Evolutionary conservation across 2,329 filamentous ascomycete genomes (phyloP), one percentile per base, ranked within the genome.

Genomic region (Botrytis sinoallii): DNA sequence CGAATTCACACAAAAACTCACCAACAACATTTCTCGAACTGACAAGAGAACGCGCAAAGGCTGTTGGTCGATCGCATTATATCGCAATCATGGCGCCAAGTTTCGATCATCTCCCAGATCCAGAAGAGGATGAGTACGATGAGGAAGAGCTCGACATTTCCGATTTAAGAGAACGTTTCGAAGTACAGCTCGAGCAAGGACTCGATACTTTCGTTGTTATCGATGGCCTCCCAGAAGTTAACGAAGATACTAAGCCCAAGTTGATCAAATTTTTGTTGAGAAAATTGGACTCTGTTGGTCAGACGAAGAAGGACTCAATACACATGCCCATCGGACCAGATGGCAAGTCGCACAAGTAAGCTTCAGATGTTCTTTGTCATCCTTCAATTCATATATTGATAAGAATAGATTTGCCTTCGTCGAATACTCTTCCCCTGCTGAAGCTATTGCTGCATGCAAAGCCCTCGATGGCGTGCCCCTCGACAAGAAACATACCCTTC

Each of bases 121-220:
- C 95, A 80, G 93, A 97, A 83, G 91, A 95, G 83, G 89, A 92
- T 81, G 89, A 91, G 78, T 94, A 96, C 81, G 92, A 95, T 82
- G 95, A 97, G 83, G 92, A 96, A 85, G 94, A 98, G 83, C 92
- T 98, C 84, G 95, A 98, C 83, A 94, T 97, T 83, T 95, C 93
- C 79, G 95, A 99, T 85, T 88, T 99, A 79, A 90, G 91, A 83
- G 95, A 97, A 83, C 94, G 97, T 84, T 98, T 95, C 83, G 94
- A 98, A 85, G 95, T 98, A 76, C 93, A 95, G 82, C 88, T 98
- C 77, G 96, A 99, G 83, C 93, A 97, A 84, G 96, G 96, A 74
- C 92, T 98, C 80, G 96, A 99, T 83, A 92, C 94, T 77, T 99
- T 99, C 81, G 93, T 99, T 77, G 95, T 98, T 76, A 89, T 98